phyloP scores from a whole-genome alignment of 73 alveolate genomes.

The Diophrys sp. region DNA sequence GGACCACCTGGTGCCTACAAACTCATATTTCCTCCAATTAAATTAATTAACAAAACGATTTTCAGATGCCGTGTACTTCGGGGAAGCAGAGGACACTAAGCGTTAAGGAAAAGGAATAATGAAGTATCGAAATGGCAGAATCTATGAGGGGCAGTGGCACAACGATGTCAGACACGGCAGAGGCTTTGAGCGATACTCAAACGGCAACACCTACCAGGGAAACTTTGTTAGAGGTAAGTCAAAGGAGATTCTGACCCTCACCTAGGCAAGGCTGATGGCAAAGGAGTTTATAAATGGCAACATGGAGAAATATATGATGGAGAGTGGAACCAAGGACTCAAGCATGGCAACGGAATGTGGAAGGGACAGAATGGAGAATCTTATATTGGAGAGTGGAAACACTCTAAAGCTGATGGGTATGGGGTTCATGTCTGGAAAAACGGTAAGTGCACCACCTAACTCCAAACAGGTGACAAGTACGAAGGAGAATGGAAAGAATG shows the following conservation, averaged over 20 bases:
- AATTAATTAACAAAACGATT: no score
- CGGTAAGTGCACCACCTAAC: no score
- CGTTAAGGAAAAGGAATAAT: slow-evolving; percentile 17
- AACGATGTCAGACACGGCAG: slow-evolving; percentile 17
- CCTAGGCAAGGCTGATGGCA: no score
- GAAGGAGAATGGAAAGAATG: slow-evolving; percentile 39
- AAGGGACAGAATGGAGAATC: slow-evolving; percentile 24
- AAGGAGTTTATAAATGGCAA: no score
- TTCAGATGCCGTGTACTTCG: no score
- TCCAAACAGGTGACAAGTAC: slow-evolving; percentile 28
- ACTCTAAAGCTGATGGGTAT: slow-evolving; percentile 28
- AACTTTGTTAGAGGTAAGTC: not conserved
- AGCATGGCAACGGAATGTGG: slow-evolving; percentile 39
- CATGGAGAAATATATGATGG: no score
- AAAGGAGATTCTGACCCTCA: no score
- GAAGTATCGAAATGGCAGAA: slow-evolving; percentile 12
- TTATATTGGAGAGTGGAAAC: slow-evolving; percentile 27
- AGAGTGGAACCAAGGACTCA: slow-evolving; percentile 45
- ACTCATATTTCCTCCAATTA: no score
- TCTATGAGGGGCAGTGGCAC: slow-evolving; percentile 19
- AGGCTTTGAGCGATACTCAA: slow-evolving; percentile 12
- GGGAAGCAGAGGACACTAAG: no score
- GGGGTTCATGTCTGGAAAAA: no score
- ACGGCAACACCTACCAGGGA: slow-evolving; percentile 5
- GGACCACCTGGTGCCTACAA: no score